Evolutionary conservation across 1,139 yeast genomes (phyloP).

Genomic region (Candida sojae): DNA sequence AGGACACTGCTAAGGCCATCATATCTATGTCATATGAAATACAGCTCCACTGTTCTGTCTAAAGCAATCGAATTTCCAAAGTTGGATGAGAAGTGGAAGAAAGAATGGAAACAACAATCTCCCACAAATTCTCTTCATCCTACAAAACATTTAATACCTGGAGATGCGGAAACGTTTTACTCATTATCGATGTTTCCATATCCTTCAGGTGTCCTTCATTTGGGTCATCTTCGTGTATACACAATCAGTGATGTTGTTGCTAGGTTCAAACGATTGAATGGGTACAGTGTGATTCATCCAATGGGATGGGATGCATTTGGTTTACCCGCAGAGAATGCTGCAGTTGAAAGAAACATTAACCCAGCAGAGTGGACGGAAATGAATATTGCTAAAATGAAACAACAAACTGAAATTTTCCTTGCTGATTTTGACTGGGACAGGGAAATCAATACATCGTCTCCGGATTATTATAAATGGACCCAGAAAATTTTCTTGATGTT

Average conservation of each 20-base stretch:
- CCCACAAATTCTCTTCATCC: constrained; percentile 48
- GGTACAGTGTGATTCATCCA: constrained; percentile 82
- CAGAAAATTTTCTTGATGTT: constrained; percentile 79
- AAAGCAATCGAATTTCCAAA: constrained; percentile 9
- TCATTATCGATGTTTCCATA: constrained; percentile 92
- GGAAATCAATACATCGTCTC: constrained; percentile 83
- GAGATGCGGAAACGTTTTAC: constrained; percentile 50
- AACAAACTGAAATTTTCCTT: constrained; percentile 73
- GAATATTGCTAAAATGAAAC: constrained; percentile 81
- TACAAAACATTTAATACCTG: constrained; percentile 24
- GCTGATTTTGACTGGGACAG: constrained; percentile 94
- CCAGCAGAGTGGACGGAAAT: constrained; percentile 82
- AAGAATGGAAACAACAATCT: constrained; percentile 47
- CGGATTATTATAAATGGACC: constrained; percentile 90
- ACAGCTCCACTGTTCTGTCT: neutral
- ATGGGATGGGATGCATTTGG: constrained; percentile 99
- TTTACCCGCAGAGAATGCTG: constrained; percentile 97
- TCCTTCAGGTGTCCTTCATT: constrained; percentile 88
- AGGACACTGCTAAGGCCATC: neutral
- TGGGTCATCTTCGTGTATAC: constrained; percentile 92
- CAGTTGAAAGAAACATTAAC: constrained; percentile 77
- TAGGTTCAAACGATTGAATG: constrained; percentile 74
- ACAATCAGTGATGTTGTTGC: constrained; percentile 86
- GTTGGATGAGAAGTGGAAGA: constrained; percentile 54
- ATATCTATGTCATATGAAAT: neutral